Evolutionary conservation across 129 eudicot species (phyloP).

Genomic region (Lactuca sativa): DNA sequence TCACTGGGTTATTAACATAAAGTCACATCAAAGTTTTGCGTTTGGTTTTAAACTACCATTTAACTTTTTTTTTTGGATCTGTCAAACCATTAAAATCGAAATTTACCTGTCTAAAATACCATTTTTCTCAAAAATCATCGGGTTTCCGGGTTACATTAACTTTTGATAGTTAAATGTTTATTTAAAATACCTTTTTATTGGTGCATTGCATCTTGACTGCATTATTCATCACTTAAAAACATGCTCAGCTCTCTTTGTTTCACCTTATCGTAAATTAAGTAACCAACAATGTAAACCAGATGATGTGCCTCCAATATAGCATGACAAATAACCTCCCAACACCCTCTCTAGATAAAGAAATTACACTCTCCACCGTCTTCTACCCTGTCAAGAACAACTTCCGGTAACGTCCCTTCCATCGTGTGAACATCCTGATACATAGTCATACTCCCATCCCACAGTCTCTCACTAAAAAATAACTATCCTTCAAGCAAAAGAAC

Average conservation of each 20-base stretch:
- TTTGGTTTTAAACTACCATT: no score
- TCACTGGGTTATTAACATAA: no score
- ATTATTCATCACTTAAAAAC: no score
- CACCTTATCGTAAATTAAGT: constrained; percentile 76
- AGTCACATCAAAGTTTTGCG: no score
- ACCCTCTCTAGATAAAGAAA: constrained; percentile 37
- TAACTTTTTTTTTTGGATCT: no score
- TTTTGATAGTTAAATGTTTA: no score
- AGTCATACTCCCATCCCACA: constrained; percentile 65
- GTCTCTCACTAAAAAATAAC: constrained; percentile 62
- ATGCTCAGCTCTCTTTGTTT: constrained; percentile 66
- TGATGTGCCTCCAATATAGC: constrained; percentile 85
- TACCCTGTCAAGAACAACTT: constrained; percentile 46
- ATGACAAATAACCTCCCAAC: constrained; percentile 89
- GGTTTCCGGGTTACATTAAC: no score
- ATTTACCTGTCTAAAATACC: no score
- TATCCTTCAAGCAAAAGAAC: constrained; percentile 42
- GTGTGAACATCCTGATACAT: constrained; percentile 84
- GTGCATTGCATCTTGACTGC: no score
- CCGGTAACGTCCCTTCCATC: constrained; percentile 54
- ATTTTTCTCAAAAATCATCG: no score
- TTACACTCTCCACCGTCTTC: constrained; percentile 31
- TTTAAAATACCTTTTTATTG: no score
- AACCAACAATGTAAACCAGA: constrained; percentile 68
- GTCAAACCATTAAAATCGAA: no score